Evolutionary conservation across 768 basidiomycete genomes (phyloP).

Genomic region (Pisolithus sp.): DNA sequence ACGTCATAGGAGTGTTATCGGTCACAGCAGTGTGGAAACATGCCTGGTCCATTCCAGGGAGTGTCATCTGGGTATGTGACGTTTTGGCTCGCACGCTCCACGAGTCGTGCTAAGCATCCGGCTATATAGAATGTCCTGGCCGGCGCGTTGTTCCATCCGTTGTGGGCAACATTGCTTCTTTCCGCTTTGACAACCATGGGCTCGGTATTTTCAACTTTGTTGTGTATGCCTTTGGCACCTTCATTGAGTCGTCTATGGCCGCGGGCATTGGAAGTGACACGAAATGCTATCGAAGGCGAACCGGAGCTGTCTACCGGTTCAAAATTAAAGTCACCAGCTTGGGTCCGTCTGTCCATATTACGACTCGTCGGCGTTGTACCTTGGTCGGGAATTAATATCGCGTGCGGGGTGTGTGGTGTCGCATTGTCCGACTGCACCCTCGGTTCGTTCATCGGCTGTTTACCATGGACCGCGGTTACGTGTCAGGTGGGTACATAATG

Average conservation of each 20-base stretch:
- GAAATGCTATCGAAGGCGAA: constrained; percentile 69
- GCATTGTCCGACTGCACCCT: constrained; percentile 66
- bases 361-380: constrained; percentile 90
- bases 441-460: constrained; percentile 75
- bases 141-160: constrained; percentile 79
- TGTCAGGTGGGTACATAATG: constrained; percentile 61
- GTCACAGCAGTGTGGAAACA: constrained; percentile 92
- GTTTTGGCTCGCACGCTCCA: not conserved
- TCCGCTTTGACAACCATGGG: constrained; percentile 84
- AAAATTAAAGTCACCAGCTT: constrained; percentile 39
- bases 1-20: constrained; percentile 78
- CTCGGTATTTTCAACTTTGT: constrained; percentile 72
- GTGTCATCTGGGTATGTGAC: constrained; percentile 75
- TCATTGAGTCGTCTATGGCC: constrained; percentile 79
- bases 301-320: constrained; percentile 37
- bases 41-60: constrained; percentile 94
- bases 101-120: constrained; percentile 7
- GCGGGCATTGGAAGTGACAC: constrained; percentile 77
- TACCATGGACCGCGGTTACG: constrained; percentile 90
- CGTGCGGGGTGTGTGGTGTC: constrained; percentile 88
- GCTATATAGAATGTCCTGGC: constrained; percentile 76
- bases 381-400: constrained; percentile 96
- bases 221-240: constrained; percentile 80
- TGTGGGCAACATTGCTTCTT: constrained; percentile 73
- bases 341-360: constrained; percentile 84